Conservation (phyloP, 2,329 filamentous ascomycete genomes). For the Thermothelomyces thermophilus region DNA sequence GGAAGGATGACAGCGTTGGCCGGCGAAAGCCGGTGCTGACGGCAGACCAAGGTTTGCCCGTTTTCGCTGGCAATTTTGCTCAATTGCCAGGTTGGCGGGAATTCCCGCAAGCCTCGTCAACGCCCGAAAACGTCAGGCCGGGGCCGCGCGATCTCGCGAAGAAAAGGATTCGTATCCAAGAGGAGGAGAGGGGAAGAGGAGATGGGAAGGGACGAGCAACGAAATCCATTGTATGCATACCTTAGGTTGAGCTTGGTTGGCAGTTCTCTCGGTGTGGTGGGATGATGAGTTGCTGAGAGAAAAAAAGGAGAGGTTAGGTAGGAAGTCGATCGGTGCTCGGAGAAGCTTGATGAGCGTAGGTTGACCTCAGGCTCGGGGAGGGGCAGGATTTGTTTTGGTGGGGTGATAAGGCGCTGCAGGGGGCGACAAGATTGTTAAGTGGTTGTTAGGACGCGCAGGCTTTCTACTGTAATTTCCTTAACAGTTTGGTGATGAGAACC, state of each 20-base stretch:
- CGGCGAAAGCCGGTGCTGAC: neutral
- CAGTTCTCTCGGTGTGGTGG: conserved; percentile 10
- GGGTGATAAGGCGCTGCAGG: conserved; percentile 21
- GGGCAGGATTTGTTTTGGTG: conserved; percentile 23
- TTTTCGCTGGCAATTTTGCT: conserved; percentile 18
- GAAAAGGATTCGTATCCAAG: neutral
- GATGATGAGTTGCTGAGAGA: conserved; percentile 9
- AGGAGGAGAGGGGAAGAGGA: conserved; percentile 3
- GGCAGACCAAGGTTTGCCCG: neutral
- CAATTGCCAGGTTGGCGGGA: conserved; percentile 13
- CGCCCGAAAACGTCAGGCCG: conserved; percentile 2
- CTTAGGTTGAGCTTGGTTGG: conserved; percentile 12
- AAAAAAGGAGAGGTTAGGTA: conserved; percentile 11
- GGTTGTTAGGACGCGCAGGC: conserved; percentile 13
- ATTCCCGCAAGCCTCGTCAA: conserved; percentile 18
- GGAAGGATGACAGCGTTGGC: neutral
- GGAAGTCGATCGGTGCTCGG: conserved; percentile 11
- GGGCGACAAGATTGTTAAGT: conserved; percentile 14
- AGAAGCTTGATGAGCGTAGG: conserved; percentile 19
- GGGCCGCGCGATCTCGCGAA: neutral
- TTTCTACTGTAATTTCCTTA: conserved; percentile 2
- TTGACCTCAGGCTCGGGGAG: conserved; percentile 14
- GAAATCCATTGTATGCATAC: conserved; percentile 9
- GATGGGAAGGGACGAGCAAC: neutral
- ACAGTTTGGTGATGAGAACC: conserved; percentile 9